Conservation (phyloP, 164 flowering plant species). For the Dillenia suffruticosa region DNA sequence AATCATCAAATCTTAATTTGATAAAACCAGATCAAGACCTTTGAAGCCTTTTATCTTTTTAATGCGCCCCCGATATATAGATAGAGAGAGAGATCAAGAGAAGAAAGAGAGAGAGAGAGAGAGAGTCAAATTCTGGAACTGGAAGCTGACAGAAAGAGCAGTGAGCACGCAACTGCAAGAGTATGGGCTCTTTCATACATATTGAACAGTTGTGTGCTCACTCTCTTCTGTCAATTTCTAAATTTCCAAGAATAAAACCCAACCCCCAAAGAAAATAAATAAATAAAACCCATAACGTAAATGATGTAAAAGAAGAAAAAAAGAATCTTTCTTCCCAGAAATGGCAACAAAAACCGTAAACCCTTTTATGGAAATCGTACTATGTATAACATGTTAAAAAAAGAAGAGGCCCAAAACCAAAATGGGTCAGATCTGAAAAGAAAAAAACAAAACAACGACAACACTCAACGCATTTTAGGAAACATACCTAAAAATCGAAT, state of each 20-base stretch:
- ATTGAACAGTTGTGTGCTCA: slow-evolving; percentile 48
- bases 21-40: too few relatives aligned
- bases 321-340: background rate
- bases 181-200: slow-evolving; percentile 28
- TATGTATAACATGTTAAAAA: too few relatives aligned
- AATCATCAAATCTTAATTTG: too few relatives aligned
- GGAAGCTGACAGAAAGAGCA: slow-evolving; percentile 51
- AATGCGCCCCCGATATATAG: too few relatives aligned
- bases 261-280: background rate
- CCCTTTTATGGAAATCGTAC: too few relatives aligned
- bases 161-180: slow-evolving; percentile 51
- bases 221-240: slow-evolving; percentile 65
- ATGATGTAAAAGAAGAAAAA: background rate
- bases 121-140: slow-evolving; percentile 15
- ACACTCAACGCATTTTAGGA: too few relatives aligned
- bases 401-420: too few relatives aligned
- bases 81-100: slow-evolving; percentile 3
- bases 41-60: too few relatives aligned
- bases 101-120: background rate
- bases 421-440: too few relatives aligned
- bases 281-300: background rate
- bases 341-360: background rate
- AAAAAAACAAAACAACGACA: too few relatives aligned
- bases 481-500: too few relatives aligned
- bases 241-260: slow-evolving; percentile 3